Conservation (phyloP, 2,329 filamentous ascomycete genomes). For the Basipetospora chlamydospora region DNA sequence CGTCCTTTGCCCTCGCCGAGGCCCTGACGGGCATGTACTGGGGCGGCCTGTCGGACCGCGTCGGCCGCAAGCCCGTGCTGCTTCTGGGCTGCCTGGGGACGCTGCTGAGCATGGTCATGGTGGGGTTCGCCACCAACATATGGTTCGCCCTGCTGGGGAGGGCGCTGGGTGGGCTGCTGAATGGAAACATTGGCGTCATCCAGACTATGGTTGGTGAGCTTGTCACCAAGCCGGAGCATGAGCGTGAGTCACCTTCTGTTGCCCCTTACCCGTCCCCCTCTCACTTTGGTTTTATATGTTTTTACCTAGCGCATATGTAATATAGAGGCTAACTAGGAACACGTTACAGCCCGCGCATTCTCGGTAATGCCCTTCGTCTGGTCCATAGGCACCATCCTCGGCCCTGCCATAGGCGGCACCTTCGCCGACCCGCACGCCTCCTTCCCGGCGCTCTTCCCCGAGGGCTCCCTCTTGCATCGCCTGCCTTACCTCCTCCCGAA, state of each 20-base stretch:
- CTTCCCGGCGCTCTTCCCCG: slow-evolving; percentile 58
- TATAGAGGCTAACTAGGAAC: not conserved
- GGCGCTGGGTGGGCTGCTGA: slow-evolving; percentile 65
- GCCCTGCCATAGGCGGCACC: slow-evolving; percentile 74
- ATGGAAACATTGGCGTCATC: slow-evolving; percentile 83
- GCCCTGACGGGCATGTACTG: slow-evolving; percentile 76
- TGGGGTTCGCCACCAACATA: slow-evolving; percentile 71
- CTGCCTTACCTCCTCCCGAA: slow-evolving; percentile 88
- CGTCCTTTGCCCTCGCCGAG: slow-evolving; percentile 72
- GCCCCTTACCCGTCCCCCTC: not conserved
- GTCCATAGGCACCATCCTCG: slow-evolving; percentile 79
- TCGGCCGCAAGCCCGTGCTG: slow-evolving; percentile 76
- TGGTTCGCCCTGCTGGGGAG: slow-evolving; percentile 69
- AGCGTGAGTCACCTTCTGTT: slow-evolving; percentile 43
- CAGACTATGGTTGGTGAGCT: slow-evolving; percentile 90
- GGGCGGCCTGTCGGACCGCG: slow-evolving; percentile 67
- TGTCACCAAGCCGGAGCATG: slow-evolving; percentile 69
- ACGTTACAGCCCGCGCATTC: slow-evolving; percentile 56
- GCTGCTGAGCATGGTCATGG: slow-evolving; percentile 66
- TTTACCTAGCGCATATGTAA: not conserved
- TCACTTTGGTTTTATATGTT: slow-evolving; percentile 10
- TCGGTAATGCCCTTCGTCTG: slow-evolving; percentile 91
- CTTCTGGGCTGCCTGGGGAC: slow-evolving; percentile 71
- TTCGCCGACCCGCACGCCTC: slow-evolving; percentile 66
- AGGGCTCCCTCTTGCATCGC: slow-evolving; percentile 52